A percentile compares a stretch with the other conserved stretches of the same genome.
Conservation (phyloP, 2,329 filamentous ascomycete genomes). For the Berkeleyomyces rouxiae region DNA sequence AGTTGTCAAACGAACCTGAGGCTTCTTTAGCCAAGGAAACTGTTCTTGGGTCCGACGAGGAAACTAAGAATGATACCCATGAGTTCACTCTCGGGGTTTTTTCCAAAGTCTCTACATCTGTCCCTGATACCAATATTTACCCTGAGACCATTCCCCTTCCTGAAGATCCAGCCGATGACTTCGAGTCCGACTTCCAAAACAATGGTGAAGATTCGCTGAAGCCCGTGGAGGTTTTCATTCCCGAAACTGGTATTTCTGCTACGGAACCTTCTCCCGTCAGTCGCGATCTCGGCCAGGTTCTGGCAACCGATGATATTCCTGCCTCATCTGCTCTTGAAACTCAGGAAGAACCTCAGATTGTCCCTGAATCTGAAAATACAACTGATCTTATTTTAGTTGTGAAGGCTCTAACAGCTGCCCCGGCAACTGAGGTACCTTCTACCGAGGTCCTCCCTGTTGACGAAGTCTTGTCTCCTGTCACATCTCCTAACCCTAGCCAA, state of each 20-base stretch:
- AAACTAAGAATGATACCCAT: too few species aligned
- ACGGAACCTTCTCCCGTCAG: not conserved
- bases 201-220: not conserved
- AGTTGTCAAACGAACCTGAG: too few species aligned
- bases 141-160: not conserved
- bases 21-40: too few species aligned
- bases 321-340: not conserved
- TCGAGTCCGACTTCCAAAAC: not conserved
- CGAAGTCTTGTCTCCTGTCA: not conserved
- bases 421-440: not conserved
- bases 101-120: not conserved
- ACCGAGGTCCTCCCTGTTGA: not conserved
- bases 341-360: not conserved
- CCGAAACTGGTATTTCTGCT: not conserved
- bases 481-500: not conserved
- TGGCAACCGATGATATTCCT: not conserved
- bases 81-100: not conserved
- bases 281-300: not conserved
- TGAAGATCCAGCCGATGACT: not conserved
- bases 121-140: not conserved
- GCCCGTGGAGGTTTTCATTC: not conserved
- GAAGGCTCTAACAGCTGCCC: not conserved
- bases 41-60: too few species aligned
- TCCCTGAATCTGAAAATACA: not conserved
- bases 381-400: not conserved